These are phyloP conservation scores for Fragaria iinumae DNA, from an alignment of 306 rosid genomes.

Conservation along the genomic window DNA sequence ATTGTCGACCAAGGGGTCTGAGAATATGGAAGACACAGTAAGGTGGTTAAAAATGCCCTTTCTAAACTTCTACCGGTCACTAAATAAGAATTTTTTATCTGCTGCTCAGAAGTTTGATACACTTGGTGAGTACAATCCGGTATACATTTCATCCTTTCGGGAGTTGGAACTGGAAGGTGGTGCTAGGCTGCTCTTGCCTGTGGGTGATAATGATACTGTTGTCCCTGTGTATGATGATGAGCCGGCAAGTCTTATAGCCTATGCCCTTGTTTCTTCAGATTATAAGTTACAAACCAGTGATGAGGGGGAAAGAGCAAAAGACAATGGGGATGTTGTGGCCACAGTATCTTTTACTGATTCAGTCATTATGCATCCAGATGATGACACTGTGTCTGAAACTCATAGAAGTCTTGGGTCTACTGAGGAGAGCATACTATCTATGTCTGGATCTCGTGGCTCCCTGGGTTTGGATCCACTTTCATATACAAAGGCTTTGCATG, in stretches of 20 bases:
- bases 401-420: constrained; percentile 55
- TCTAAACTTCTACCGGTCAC: constrained; percentile 59
- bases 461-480: constrained; percentile 50
- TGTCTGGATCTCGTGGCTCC: constrained; percentile 64
- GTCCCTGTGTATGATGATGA: constrained; percentile 92
- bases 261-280: constrained; percentile 64
- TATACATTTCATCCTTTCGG: constrained; percentile 63
- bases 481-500: constrained; percentile 67
- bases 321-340: constrained; percentile 34
- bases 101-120: constrained; percentile 58
- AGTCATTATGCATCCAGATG: constrained; percentile 49
- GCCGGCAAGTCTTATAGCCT: constrained; percentile 82
- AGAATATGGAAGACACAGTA: constrained; percentile 54
- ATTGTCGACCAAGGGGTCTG: constrained; percentile 37
- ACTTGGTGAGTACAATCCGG: constrained; percentile 54
- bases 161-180: constrained; percentile 71
- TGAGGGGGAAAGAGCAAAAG: constrained; percentile 60
- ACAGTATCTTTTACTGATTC: constrained; percentile 51
- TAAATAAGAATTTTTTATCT: constrained; percentile 54
- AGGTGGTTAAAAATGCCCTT: constrained; percentile 76
- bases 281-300: constrained; percentile 53
- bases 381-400: constrained; percentile 50
- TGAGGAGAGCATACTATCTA: constrained; percentile 57
- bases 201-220: constrained; percentile 69
- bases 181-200: constrained; percentile 72